These are phyloP conservation scores for Calcarisporium arbuscula DNA, from an alignment of 2,329 filamentous ascomycete genomes.

Conservation along the genomic window DNA sequence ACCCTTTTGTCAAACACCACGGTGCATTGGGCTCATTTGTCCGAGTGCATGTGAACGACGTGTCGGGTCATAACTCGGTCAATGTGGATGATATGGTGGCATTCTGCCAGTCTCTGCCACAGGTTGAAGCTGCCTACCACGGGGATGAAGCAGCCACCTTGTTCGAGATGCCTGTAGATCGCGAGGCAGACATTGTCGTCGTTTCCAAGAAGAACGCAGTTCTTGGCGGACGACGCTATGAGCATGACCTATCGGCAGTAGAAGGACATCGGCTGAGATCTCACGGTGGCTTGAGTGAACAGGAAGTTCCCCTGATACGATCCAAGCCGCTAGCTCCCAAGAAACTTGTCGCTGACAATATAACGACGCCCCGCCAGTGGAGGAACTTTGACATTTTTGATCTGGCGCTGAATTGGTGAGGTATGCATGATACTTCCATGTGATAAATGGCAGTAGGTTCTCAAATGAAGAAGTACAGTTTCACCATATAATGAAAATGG, in stretches of 20 bases:
- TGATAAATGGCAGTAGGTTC: too few relatives aligned
- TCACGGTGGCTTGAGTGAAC: conserved; percentile 34
- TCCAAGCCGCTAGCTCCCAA: conserved; percentile 16
- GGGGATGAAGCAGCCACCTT: conserved; percentile 23
- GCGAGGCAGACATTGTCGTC: conserved; percentile 34
- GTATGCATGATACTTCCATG: too few relatives aligned
- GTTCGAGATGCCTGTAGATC: conserved; percentile 31
- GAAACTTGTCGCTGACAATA: conserved; percentile 1
- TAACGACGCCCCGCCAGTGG: too few relatives aligned
- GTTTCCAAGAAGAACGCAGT: conserved; percentile 28
- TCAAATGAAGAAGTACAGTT: too few relatives aligned
- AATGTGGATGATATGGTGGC: conserved; percentile 21
- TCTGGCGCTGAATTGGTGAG: conserved; percentile 28
- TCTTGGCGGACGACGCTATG: conserved; percentile 25
- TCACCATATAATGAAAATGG: too few relatives aligned
- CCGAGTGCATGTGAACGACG: conserved; percentile 26
- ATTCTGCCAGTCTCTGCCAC: conserved; percentile 19
- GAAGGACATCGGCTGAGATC: conserved; percentile 28
- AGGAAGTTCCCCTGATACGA: conserved; percentile 28
- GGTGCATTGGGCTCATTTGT: conserved; percentile 36
- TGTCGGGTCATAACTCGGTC: too few relatives aligned
- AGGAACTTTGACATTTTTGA: conserved; percentile 34
- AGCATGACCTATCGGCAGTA: conserved; percentile 28
- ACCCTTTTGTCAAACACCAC: conserved; percentile 36
- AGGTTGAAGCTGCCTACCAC: conserved; percentile 25